Evolutionary conservation across 2,329 filamentous ascomycete genomes (phyloP).

Genomic region (Aspergillus sp.): DNA sequence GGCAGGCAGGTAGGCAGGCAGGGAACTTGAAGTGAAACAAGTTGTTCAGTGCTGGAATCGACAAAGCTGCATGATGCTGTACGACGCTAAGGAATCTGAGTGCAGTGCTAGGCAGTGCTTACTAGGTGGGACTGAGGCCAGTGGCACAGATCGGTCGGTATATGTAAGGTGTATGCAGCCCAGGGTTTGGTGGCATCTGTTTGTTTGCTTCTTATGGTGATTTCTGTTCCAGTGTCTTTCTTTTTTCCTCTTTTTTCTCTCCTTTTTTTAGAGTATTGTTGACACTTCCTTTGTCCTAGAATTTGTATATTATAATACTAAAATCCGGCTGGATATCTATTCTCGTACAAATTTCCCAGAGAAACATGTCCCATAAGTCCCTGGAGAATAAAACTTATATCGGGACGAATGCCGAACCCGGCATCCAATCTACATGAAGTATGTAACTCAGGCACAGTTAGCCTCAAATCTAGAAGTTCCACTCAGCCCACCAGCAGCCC

Average conservation of each 20-base stretch:
- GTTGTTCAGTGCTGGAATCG: background rate
- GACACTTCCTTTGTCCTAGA: background rate
- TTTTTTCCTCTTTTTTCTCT: background rate
- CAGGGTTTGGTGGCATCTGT: background rate
- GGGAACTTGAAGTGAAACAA: background rate
- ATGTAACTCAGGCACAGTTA: background rate
- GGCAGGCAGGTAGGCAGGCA: background rate
- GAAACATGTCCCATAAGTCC: too few species aligned
- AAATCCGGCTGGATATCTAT: background rate
- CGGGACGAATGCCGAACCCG: too few species aligned
- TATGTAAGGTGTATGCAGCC: background rate
- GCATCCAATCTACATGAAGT: too few species aligned
- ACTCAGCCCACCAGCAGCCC: background rate
- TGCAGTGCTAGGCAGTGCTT: background rate
- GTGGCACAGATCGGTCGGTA: background rate
- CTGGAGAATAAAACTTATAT: too few species aligned
- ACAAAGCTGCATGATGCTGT: slow-evolving; percentile 17
- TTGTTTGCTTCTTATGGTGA: background rate
- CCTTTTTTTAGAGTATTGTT: background rate
- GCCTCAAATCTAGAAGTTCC: background rate
- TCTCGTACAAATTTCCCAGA: background rate
- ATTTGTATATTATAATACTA: background rate
- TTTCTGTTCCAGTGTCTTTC: background rate
- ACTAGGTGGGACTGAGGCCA: background rate
- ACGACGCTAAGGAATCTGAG: slow-evolving; percentile 4